phyloP scores from a whole-genome alignment of 2,329 filamentous ascomycete genomes.

The Aspergillus versicolor region DNA sequence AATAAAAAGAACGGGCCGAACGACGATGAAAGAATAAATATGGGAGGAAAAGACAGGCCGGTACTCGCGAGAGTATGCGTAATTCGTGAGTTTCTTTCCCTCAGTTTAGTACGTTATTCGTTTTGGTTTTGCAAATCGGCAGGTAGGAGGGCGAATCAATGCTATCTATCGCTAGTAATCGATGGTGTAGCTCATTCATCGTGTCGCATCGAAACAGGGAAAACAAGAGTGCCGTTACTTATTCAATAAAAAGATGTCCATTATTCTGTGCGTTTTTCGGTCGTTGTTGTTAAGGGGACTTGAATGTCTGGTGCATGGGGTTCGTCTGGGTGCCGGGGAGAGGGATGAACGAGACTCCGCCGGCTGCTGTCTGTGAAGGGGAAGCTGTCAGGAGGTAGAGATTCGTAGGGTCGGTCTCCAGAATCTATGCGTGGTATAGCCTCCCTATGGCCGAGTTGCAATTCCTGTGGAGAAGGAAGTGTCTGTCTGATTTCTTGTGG shows the following conservation, averaged over 20 bases:
- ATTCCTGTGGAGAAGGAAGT: conserved; percentile 29
- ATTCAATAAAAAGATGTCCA: conserved; percentile 2
- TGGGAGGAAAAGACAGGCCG: background rate
- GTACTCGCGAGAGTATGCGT: conserved; percentile 11
- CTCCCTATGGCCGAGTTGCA: conserved; percentile 31
- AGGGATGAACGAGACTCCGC: conserved; percentile 24
- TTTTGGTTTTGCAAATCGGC: conserved; percentile 15
- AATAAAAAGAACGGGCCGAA: background rate
- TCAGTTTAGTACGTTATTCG: conserved; percentile 14
- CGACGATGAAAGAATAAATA: conserved; percentile 1
- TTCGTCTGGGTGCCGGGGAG: conserved; percentile 23
- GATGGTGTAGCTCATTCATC: conserved; percentile 25
- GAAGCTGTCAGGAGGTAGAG: conserved; percentile 23
- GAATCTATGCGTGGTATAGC: conserved; percentile 25
- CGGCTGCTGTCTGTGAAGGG: conserved; percentile 26
- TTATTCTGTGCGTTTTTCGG: conserved; percentile 21
- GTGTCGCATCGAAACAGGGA: conserved; percentile 12
- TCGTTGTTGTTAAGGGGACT: conserved; percentile 19
- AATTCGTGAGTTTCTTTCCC: conserved; percentile 15
- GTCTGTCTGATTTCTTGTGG: conserved; percentile 28
- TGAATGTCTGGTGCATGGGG: conserved; percentile 20
- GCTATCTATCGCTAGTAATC: conserved; percentile 33
- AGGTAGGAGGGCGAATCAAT: conserved; percentile 22
- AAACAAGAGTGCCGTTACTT: conserved; percentile 2
- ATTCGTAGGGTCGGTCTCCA: conserved; percentile 24